A percentile compares a stretch with the other conserved stretches of the same genome.
phyloP scores from a whole-genome alignment of 2,329 filamentous ascomycete species.

The Dactylella cylindrospora region DNA sequence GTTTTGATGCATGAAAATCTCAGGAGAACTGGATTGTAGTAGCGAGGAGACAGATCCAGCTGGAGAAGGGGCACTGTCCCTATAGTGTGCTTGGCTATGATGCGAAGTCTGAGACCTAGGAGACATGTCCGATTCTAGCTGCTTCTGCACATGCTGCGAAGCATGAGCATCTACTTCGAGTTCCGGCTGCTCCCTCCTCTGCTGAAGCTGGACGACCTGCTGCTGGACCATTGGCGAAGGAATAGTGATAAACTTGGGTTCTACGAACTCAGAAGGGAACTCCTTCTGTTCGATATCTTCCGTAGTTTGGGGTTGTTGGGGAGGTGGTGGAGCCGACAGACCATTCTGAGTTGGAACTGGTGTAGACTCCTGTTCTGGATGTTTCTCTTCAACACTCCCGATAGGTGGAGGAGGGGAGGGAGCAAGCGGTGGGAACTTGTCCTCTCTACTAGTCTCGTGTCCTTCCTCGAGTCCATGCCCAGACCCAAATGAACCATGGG shows the following conservation, averaged over 20 bases:
- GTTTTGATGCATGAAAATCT: conserved; percentile 44
- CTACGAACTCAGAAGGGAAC: conserved; percentile 36
- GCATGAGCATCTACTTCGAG: conserved; percentile 27
- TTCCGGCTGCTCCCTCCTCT: conserved; percentile 36
- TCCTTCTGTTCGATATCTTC: conserved; percentile 20
- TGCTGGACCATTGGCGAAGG: conserved; percentile 44
- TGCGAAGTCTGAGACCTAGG: conserved; percentile 38
- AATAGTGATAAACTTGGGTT: conserved; percentile 42
- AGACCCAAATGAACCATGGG: conserved; percentile 35
- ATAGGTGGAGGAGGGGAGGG: conserved; percentile 33
- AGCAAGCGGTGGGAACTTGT: conserved; percentile 28
- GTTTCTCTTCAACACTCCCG: conserved; percentile 9
- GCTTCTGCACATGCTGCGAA: conserved; percentile 22
- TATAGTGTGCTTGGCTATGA: conserved; percentile 38
- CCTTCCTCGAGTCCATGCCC: conserved; percentile 20
- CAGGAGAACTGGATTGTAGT: conserved; percentile 38
- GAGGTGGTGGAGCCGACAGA: conserved; percentile 29
- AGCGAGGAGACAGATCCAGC: conserved; percentile 43
- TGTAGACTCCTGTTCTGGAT: conserved; percentile 26
- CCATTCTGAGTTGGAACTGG: conserved; percentile 25
- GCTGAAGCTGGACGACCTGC: conserved; percentile 40
- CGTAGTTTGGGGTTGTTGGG: conserved; percentile 7
- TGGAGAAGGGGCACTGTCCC: conserved; percentile 32
- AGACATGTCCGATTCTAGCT: conserved; percentile 40
- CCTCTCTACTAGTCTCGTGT: conserved; percentile 26